Conservation (phyloP, 2,329 filamentous ascomycete genomes). For the Claviceps fusiformis region DNA sequence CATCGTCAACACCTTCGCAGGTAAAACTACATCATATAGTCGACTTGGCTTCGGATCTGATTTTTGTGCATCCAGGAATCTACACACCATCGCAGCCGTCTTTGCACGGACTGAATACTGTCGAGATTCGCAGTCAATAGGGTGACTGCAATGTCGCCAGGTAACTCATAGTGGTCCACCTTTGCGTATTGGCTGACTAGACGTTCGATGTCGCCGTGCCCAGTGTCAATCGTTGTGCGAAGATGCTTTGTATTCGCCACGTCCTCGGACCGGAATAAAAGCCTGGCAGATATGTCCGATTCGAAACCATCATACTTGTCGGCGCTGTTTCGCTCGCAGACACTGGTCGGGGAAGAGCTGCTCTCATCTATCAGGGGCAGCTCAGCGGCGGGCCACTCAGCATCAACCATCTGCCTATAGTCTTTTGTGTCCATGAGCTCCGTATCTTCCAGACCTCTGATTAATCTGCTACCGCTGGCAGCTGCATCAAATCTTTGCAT, state of each 20-base stretch:
- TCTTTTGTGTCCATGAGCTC: neutral
- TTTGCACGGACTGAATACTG: neutral
- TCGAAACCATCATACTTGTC: neutral
- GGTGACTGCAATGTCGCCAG: neutral
- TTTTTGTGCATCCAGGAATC: constrained; percentile 1
- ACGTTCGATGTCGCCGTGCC: neutral
- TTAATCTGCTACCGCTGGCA: neutral
- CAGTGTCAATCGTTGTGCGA: neutral
- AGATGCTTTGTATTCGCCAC: neutral
- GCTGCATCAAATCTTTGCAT: neutral
- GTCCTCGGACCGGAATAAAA: neutral
- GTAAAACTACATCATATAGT: constrained; percentile 1
- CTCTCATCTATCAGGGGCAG: neutral
- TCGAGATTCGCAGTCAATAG: neutral
- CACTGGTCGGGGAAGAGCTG: neutral
- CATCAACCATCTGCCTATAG: neutral
- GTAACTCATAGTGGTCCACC: neutral
- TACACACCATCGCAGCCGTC: constrained; percentile 1
- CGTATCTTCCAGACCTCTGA: neutral
- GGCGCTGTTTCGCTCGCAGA: neutral
- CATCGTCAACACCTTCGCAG: neutral
- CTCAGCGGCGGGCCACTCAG: neutral
- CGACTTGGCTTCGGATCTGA: neutral
- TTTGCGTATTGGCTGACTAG: neutral
- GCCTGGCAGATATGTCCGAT: neutral